phyloP scores from a whole-genome alignment of 106 monocot genomes.

The Ottelia alismoides region DNA sequence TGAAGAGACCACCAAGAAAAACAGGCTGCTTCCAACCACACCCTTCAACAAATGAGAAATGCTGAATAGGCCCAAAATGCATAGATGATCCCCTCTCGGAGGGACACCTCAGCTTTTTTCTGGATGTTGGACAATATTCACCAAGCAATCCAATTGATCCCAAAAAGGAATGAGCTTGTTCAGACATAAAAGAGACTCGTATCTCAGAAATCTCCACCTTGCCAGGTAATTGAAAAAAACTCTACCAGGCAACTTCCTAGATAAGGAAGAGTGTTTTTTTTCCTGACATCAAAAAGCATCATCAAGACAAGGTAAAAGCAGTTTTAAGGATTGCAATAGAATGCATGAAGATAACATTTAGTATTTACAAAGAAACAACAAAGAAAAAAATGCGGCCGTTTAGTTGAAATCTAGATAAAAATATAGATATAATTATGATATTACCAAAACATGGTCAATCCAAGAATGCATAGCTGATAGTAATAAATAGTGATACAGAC shows the following conservation, averaged over 20 bases:
- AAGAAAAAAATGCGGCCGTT: too few species aligned
- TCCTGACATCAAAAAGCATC: too few species aligned
- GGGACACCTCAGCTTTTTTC: slow-evolving; percentile 13
- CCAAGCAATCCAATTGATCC: slow-evolving; percentile 57
- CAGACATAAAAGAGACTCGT: slow-evolving; percentile 47
- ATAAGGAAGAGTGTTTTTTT: neutral
- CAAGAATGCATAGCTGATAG: too few species aligned
- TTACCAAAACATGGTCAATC: too few species aligned
- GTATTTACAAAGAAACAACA: too few species aligned
- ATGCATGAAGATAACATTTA: too few species aligned
- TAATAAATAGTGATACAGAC: too few species aligned
- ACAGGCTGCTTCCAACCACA: slow-evolving; percentile 2
- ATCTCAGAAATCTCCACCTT: slow-evolving; percentile 21
- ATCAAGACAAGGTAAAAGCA: neutral
- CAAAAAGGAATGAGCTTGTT: slow-evolving; percentile 26
- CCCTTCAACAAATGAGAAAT: neutral
- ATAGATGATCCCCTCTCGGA: slow-evolving; percentile 9
- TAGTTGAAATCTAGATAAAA: too few species aligned
- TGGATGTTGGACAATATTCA: slow-evolving; percentile 35
- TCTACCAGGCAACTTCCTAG: neutral
- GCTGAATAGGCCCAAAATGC: slow-evolving; percentile 14
- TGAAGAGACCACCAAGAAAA: neutral
- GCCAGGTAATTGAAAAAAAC: neutral
- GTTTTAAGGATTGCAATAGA: neutral
- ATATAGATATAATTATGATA: too few species aligned